phyloP scores from a whole-genome alignment of 495 filamentous ascomycete genomes.

The Aspergillus panamensis region DNA sequence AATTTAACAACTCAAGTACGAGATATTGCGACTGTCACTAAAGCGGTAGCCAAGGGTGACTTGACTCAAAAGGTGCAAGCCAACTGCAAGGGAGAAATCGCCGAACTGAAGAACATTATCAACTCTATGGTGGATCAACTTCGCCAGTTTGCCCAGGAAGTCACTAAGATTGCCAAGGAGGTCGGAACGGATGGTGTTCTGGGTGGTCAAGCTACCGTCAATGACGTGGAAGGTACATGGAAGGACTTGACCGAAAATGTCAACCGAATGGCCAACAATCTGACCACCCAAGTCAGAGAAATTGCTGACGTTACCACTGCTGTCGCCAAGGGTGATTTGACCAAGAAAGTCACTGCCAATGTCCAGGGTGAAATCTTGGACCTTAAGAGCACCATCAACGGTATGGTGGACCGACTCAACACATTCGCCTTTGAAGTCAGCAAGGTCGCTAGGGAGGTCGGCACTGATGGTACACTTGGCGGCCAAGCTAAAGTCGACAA shows the following conservation, averaged over 20 bases:
- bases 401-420: conserved; percentile 96
- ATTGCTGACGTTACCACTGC: conserved; percentile 98
- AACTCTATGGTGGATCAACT: conserved; percentile 99
- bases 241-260: conserved; percentile 96
- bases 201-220: conserved; percentile 93
- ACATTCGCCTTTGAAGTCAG: conserved; percentile 98
- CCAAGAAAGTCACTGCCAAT: conserved; percentile 92
- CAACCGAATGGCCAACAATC: conserved; percentile 97
- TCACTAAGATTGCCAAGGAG: conserved; percentile 95
- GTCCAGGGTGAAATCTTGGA: conserved; percentile 94
- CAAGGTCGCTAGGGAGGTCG: conserved; percentile 97
- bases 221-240: conserved; percentile 98
- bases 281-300: conserved; percentile 96
- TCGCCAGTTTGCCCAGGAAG: conserved; percentile 93
- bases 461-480: conserved; percentile 92
- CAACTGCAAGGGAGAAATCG: conserved; percentile 93
- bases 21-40: conserved; percentile 98
- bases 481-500: conserved; percentile 96
- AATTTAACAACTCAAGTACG: conserved; percentile 97
- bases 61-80: conserved; percentile 96
- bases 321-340: conserved; percentile 90
- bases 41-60: conserved; percentile 93
- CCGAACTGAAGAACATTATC: conserved; percentile 94
- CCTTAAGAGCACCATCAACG: conserved; percentile 97
- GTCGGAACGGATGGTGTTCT: conserved; percentile 96